Base-by-base conservation (phyloP, 495 filamentous ascomycete genomes). In the Xylaria sp. region DNA sequence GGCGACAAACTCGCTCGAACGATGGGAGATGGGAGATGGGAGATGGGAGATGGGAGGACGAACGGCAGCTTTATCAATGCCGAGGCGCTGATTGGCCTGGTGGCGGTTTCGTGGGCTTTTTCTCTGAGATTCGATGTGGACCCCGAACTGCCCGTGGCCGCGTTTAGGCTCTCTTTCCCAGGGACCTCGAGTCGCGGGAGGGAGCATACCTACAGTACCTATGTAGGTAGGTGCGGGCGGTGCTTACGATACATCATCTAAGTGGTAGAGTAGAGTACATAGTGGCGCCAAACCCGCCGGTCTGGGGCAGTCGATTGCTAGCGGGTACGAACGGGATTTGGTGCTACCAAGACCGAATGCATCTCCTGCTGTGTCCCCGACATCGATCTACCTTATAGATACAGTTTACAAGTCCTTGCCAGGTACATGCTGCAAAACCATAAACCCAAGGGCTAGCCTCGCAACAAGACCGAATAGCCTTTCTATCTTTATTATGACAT, bases 11-110 rank as follows among this genome's bases (percentile, higher is more conserved):
- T 63, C 37, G 12, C 35, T 61, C 41, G 21, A 24, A 44, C 15
- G 53, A 48, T n/a, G n/a, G n/a, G n/a, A n/a, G n/a, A n/a, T n/a
- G n/a, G n/a, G n/a, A n/a, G n/a, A n/a, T n/a, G n/a, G n/a, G n/a
- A n/a, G n/a, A n/a, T n/a, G n/a, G n/a, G n/a, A n/a, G n/a, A n/a
- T n/a, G 8, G 26, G 50, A 19, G 31, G 58, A 31, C 21, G 31
- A 24, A 63, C 50, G 40, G 15, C 12, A 69, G 59, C 40, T 52
- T 63, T 73, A 69, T 64, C 67, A 73, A 73, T 69, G 14, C 14
- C 21, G 24, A 15, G 11, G 26, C 41, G 40, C n/a, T 66, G 67
- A 73, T 73, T 73, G 71, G 71, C 17, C 52, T 19, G n/a, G 50
- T 59, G 61, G 59, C 50, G 40, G 12, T 14, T 52, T 52, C 57